Base-by-base conservation (phyloP, 805 yeast genomes). In the Candida glaebosa region DNA sequence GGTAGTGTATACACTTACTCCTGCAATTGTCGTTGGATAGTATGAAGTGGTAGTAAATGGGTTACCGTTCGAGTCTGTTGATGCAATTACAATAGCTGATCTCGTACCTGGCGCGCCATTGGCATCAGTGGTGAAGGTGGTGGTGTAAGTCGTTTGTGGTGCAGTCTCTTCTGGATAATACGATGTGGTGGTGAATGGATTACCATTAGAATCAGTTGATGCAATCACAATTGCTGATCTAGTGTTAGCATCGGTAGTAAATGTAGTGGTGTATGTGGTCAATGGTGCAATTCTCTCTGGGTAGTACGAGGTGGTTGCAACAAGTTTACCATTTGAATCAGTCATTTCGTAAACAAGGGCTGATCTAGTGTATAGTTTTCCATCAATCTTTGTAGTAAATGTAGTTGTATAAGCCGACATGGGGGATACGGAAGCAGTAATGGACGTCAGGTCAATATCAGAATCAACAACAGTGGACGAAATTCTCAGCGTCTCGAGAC, bases 301-400 rank as follows among this genome's bases (percentile, higher is more conserved):
- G 34, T 16, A 3, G 39, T 33, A 25, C 28, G 43, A 39, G 5
- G 53, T 48, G n/a, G 46, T 38, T 17, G 54, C 48, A 32, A 39
- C 33, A 33, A 45, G 43, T 3, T 32, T n/a, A 28, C 56, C 57
- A 18, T 30, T 41, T 3, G 52, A 38, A 38, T 53, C 38, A 25
- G 56, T 48, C 12, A 52, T 45, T 7, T 51, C 50, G 34, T 45
- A 33, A 37, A 48, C 53, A n/a, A n/a, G n/a, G n/a, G n/a, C n/a
- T n/a, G n/a, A n/a, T n/a, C n/a, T n/a, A n/a, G n/a, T n/a, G n/a
- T n/a, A n/a, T n/a, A n/a, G n/a, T n/a, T n/a, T n/a, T n/a, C n/a
- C n/a, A n/a, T n/a, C n/a, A n/a, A n/a, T n/a, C n/a, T n/a, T n/a
- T n/a, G n/a, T n/a, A n/a, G n/a, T n/a, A n/a, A n/a, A n/a, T n/a